A percentile compares a stretch with the other conserved stretches of the same genome.
Evolutionary conservation across 2,329 filamentous ascomycete species (phyloP).

Genomic region (Cryphonectria naterciae): DNA sequence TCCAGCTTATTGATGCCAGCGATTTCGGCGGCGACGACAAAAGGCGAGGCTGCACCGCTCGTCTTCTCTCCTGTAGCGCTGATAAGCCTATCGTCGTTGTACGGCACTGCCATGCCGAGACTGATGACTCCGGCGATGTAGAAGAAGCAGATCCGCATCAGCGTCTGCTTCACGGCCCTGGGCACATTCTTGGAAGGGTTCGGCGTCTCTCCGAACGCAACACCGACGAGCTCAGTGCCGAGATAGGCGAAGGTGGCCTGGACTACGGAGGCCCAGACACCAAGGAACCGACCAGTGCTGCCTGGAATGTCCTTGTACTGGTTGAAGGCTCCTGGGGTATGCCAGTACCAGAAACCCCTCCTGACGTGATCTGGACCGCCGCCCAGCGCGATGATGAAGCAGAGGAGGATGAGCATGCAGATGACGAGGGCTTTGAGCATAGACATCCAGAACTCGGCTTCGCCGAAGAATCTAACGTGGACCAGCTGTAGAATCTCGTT

Average conservation of each 20-base stretch:
- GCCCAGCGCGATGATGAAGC: slow-evolving; percentile 45
- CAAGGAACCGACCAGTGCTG: slow-evolving; percentile 42
- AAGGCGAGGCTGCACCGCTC: slow-evolving; percentile 46
- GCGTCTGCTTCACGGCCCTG: slow-evolving; percentile 69
- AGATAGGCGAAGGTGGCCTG: slow-evolving; percentile 46
- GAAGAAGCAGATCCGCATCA: slow-evolving; percentile 60
- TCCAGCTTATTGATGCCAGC: slow-evolving; percentile 54
- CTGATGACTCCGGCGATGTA: slow-evolving; percentile 68
- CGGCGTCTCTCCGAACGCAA: slow-evolving; percentile 70
- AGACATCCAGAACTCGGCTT: slow-evolving; percentile 54
- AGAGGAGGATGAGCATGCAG: slow-evolving; percentile 43
- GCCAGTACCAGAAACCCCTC: slow-evolving; percentile 50
- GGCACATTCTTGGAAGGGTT: slow-evolving; percentile 70
- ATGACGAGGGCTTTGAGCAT: slow-evolving; percentile 51
- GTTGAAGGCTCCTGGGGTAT: slow-evolving; percentile 47
- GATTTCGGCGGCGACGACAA: slow-evolving; percentile 56
- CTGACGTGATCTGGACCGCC: slow-evolving; percentile 43
- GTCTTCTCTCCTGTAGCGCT: slow-evolving; percentile 55
- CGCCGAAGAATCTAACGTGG: slow-evolving; percentile 48
- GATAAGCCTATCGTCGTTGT: slow-evolving; percentile 57
- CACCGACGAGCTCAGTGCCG: slow-evolving; percentile 67
- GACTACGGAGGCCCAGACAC: slow-evolving; percentile 44
- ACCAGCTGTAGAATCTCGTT: slow-evolving; percentile 34
- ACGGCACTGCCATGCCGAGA: slow-evolving; percentile 61
- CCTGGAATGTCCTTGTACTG: slow-evolving; percentile 37